Base-by-base conservation (phyloP, 148 eudicot genomes). In the Fagopyrum tataricum region DNA sequence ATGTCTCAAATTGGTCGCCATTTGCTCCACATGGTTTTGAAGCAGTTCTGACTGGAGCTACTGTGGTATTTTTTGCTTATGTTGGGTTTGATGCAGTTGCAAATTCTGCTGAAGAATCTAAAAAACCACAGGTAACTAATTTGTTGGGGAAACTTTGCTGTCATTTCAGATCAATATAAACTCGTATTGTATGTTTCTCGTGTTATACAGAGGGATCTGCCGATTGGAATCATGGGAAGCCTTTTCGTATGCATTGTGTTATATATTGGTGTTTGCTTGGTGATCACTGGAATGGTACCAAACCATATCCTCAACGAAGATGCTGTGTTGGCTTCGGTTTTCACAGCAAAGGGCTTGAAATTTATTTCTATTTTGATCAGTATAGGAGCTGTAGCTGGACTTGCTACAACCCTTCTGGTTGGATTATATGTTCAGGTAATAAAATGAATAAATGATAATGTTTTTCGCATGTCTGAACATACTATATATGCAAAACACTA, bases 41-140 rank as follows among this genome's bases (percentile, higher is more conserved):
- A 41, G 78, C 88, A 59, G 76, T 95, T 77, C 77, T 95, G 73
- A 95, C 99, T 6, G 99, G 99, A 88, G 97, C 99, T 66, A 95
- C 99, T 37, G 91, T 95, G 43, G 99, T 89, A 56, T 95, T 95
- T 81, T 95, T 95, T 74, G 96, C 99, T 67, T 95, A 90, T 79
- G 97, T 92, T 77, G 99, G 99, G 73, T 95, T 95, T 78, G 99
- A 95, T 81, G 99, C 99, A 47, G 99, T 95, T 74, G 99, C 99
- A 37, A 95, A 91, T 85, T 95, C 99, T 73, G 99, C 99, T 41
- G 99, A 91, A 87, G 99, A 95, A 85, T 83, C 96, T 64, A 95
- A 85, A 79, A 90, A 78, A 52, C 99, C 99, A 40, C 97, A 95
- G 90, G 99, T 88, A 80, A 75, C 70, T 42, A 55, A 43, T 31